Base-by-base conservation (phyloP, 768 basidiomycete species). In the Clathrus columnatus region DNA sequence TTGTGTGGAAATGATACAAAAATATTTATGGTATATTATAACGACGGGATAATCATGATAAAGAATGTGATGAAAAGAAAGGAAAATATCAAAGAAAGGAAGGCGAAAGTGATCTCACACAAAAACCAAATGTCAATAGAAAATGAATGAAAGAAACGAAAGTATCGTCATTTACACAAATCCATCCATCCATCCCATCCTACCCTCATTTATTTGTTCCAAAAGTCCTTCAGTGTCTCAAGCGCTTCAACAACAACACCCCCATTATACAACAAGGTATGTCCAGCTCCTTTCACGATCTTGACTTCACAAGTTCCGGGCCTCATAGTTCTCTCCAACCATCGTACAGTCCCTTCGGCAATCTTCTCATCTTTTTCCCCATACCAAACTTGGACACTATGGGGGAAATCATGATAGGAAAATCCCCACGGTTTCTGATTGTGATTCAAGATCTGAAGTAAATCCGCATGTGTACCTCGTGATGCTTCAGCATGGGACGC, bases 401-500 rank as follows among this genome's bases (percentile, higher is more conserved):
- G 84, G 14, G 81, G 81, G 60, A 94, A 87, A 20, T 87, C 78
- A 16, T 78, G 68, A 65, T 97, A 97, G 8, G 84, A 84, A 70
- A 96, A 94, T 0, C 91, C 95, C 88, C 89, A 91, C 1, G 88
- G 83, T 59, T 83, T 82, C 45, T 87, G 83, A 61, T 90, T 87
- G 60, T 91, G 90, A 63, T 94, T 92, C 53, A 97, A 75, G 65
- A 99, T 95, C 62, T 91, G 85, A 57, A 97, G 66, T 16, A 99
- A 78, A 70, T 99, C 96, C 55, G 83, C 80, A 62, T 95, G 91
- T 0, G 88, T 89, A 48, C 96, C 94, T 60, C 85, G 85, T 23
- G 91, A 81, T 4, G 91, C 92, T 67, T 98, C 95, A 2, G 94
- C 87, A 67, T 99, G 94, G 1, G 92, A 94, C 0, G 95, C 95